These are phyloP conservation scores for Ceriops decandra DNA, from an alignment of 345 rosid species.

Conservation along the genomic window DNA sequence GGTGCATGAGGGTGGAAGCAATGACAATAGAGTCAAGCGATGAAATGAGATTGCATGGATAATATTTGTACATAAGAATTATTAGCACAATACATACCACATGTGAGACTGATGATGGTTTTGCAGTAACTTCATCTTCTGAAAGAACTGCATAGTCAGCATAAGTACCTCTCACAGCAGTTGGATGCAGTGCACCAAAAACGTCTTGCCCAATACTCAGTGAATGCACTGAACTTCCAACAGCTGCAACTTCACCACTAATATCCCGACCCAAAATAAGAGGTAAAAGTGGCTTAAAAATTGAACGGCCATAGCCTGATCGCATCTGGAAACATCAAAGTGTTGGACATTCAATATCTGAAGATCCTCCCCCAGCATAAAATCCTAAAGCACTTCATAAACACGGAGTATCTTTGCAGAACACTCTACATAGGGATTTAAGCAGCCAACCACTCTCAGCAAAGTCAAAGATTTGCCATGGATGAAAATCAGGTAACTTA, in stretches of 20 bases:
- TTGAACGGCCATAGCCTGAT: slow-evolving; percentile 94
- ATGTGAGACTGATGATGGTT: slow-evolving; percentile 72
- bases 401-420: neutral
- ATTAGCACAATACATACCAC: slow-evolving; percentile 39
- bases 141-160: slow-evolving; percentile 78
- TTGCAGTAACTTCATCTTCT: slow-evolving; percentile 68
- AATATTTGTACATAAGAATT: no score
- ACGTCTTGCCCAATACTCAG: slow-evolving; percentile 77
- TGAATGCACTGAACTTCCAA: slow-evolving; percentile 62
- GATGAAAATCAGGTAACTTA: no score
- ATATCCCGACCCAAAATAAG: slow-evolving; percentile 88
- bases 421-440: no score
- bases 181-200: slow-evolving; percentile 96
- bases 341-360: slow-evolving; percentile 8
- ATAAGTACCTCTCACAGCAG: slow-evolving; percentile 92
- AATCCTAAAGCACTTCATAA: neutral
- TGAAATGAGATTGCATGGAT: neutral
- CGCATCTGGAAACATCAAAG: slow-evolving; percentile 59
- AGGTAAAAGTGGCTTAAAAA: slow-evolving; percentile 80
- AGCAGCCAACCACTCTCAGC: no score
- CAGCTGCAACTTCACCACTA: slow-evolving; percentile 85
- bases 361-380: neutral
- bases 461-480: no score
- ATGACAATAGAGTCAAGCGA: neutral
- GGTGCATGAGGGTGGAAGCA: no score